phyloP scores from a whole-genome alignment of 345 rosid species.

The Aethionema arabicum region DNA sequence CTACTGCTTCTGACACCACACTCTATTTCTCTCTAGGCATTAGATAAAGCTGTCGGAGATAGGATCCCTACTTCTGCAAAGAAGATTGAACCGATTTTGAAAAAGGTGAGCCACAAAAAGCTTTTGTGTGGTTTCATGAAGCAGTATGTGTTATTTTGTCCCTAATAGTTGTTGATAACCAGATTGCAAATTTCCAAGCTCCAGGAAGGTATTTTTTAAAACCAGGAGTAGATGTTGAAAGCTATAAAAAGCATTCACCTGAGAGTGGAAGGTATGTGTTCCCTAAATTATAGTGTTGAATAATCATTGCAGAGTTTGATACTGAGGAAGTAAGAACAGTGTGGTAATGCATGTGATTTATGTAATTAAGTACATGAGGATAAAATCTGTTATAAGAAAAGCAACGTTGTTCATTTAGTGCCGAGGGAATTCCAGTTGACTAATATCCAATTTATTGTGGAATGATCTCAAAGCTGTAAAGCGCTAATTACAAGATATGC shows the following conservation, averaged over 20 bases:
- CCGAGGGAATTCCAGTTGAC: slow-evolving; percentile 12
- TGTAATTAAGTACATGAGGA: slow-evolving; percentile 14
- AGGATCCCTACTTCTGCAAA: slow-evolving; percentile 53
- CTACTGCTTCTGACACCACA: slow-evolving; percentile 12
- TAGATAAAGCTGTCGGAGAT: slow-evolving; percentile 84
- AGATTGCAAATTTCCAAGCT: slow-evolving; percentile 87
- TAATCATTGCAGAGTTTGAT: slow-evolving; percentile 18
- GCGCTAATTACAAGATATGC: slow-evolving; percentile 16
- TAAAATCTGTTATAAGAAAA: slow-evolving; percentile 9
- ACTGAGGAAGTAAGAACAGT: slow-evolving; percentile 12
- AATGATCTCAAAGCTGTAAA: slow-evolving; percentile 16
- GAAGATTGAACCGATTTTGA: slow-evolving; percentile 71
- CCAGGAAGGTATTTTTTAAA: slow-evolving; percentile 80
- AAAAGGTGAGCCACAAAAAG: slow-evolving; percentile 54
- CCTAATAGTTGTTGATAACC: slow-evolving; percentile 40
- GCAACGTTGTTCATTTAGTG: slow-evolving; percentile 16
- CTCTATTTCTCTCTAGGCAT: slow-evolving; percentile 48
- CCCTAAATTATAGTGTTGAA: slow-evolving; percentile 13
- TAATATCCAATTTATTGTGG: slow-evolving; percentile 1
- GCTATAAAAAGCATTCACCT: slow-evolving; percentile 57
- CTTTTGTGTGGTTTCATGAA: slow-evolving; percentile 32
- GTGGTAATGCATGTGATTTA: slow-evolving; percentile 5
- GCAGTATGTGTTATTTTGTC: slow-evolving; percentile 31
- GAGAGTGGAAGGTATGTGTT: slow-evolving; percentile 70
- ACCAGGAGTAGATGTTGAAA: slow-evolving; percentile 59